Evolutionary conservation across 495 filamentous ascomycete genomes (phyloP).

Genomic region (Podospora pseudocomata): DNA sequence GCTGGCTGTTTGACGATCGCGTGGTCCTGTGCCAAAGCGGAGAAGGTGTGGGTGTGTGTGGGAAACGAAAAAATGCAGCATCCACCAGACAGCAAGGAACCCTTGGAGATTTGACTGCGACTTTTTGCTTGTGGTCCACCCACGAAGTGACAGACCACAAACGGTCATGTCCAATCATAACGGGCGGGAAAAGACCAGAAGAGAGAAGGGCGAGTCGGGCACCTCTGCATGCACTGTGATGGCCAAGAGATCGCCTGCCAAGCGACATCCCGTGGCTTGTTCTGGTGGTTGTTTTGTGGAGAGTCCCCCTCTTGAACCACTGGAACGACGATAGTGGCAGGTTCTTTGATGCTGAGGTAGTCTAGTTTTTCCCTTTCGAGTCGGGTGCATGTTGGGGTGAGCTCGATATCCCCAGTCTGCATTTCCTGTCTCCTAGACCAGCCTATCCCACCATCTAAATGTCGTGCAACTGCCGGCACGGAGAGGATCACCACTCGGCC

Average conservation of each 20-base stretch:
- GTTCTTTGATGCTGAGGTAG: neutral
- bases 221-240: conserved; percentile 5
- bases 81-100: neutral
- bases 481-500: neutral
- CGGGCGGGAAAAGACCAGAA: neutral
- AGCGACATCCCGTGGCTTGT: neutral
- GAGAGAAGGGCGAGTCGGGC: neutral
- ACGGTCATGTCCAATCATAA: conserved; percentile 14
- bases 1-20: neutral
- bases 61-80: neutral
- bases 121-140: neutral
- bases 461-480: conserved; percentile 10
- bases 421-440: neutral
- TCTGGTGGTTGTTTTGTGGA: neutral
- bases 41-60: neutral
- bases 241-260: conserved; percentile 10
- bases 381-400: neutral
- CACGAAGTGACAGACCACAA: neutral
- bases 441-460: neutral
- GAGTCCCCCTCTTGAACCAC: neutral
- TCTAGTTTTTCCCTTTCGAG: neutral
- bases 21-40: neutral
- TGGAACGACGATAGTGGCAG: neutral
- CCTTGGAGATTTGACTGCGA: neutral
- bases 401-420: neutral